Evolutionary conservation across 2,329 filamentous ascomycete species (phyloP), one percentile per base, ranked within the genome.

Genomic region (Microdochium nivale): DNA sequence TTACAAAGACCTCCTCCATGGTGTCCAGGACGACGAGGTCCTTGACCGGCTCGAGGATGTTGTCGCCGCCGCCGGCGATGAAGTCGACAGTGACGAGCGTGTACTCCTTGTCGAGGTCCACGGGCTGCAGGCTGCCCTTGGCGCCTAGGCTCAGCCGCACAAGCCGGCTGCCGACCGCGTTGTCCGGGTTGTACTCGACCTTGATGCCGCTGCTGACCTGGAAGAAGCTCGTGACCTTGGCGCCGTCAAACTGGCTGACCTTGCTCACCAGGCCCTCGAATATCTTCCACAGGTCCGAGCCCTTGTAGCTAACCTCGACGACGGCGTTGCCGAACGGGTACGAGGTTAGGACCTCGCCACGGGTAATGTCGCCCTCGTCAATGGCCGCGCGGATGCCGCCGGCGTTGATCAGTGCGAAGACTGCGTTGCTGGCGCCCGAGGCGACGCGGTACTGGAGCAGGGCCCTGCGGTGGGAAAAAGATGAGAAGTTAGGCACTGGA

Each of bases 271-370:
- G 73, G 3, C 82, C 83, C 60, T 86, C 81, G 30, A 87, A 69
- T 4, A 79, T 70, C 43, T 73, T 68, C 73, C 78, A 80, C 3
- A 86, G 61, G 44, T 78, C 71, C 9, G 74, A 67, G 19, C 83
- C 83, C 0, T 68, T 68, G 55, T 79, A 71, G 0, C 62, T 67
- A 16, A 85, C 65, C 58, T 85, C 79, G 9, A 83, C 80, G 21
- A 86, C 71, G 46, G 81, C 71, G 64, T 86, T 86, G 51, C 79
- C 78, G 56, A 86, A 86, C 37, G 83, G 83, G 65, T 86, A 86
- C 0, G 80, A 74, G 0, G 80, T 84, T 2, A 85, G 69, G 4
- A 86, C 77, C 54, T 83, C 76, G 50, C 82, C 82, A 33, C 81
- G 78, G 3, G 81, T 86, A 60, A 86, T 77, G 50, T 77, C 65